These are phyloP conservation scores for Stemphylium beticola DNA, from an alignment of 2,329 filamentous ascomycete genomes.

Conservation along the genomic window DNA sequence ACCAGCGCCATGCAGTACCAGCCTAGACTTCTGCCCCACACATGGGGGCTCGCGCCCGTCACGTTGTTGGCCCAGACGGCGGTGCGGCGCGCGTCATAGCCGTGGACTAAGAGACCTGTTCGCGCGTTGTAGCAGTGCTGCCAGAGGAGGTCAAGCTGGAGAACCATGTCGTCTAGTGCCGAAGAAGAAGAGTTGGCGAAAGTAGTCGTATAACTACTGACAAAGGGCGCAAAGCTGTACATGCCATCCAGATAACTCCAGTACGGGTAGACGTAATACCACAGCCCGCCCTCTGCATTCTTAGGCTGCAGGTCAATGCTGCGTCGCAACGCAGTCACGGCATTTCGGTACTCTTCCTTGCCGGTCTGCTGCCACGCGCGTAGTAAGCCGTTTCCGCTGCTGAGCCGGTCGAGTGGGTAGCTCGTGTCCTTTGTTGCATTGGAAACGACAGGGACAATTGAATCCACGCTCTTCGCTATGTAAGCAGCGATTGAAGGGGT, in stretches of 20 bases:
- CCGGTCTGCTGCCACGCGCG: constrained; percentile 17
- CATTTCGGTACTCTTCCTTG: constrained; percentile 20
- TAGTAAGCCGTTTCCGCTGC: constrained; percentile 36
- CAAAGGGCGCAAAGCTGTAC: constrained; percentile 57
- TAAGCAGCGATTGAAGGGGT: constrained; percentile 13
- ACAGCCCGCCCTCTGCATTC: constrained; percentile 39
- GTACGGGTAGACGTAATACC: constrained; percentile 55
- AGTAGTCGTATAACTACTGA: constrained; percentile 32
- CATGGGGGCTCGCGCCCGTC: constrained; percentile 59
- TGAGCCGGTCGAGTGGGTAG: constrained; percentile 41
- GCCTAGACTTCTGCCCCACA: constrained; percentile 62
- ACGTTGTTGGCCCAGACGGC: constrained; percentile 60
- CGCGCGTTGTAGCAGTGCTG: constrained; percentile 50
- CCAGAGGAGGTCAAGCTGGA: constrained; percentile 51
- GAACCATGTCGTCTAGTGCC: constrained; percentile 19
- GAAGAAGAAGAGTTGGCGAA: background rate
- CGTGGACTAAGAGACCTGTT: constrained; percentile 59
- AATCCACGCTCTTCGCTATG: constrained; percentile 27
- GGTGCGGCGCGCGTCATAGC: constrained; percentile 58
- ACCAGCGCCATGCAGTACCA: constrained; percentile 63
- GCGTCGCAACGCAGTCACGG: constrained; percentile 19
- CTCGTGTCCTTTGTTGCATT: constrained; percentile 25
- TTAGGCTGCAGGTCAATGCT: constrained; percentile 38
- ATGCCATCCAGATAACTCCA: constrained; percentile 63
- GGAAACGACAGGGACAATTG: constrained; percentile 20